Base-by-base conservation (phyloP, 2,329 filamentous ascomycete species). In the Aspergillus tanneri region DNA sequence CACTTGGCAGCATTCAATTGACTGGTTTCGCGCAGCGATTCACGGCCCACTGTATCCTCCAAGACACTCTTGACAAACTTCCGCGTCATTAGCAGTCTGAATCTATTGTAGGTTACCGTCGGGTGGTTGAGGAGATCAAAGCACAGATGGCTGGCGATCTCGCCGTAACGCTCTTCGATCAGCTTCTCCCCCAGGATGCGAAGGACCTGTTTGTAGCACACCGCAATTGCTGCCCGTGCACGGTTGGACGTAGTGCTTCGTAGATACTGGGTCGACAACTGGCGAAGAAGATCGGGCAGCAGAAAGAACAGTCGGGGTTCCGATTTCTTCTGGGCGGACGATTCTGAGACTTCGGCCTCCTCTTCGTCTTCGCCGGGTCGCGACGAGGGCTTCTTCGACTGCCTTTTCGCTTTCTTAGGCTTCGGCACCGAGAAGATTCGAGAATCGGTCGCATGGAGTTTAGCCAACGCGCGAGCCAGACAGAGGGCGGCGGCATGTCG, bases 401-500 rank as follows among this genome's bases (percentile, higher is more conserved):
- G 72, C 66, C 88, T 87, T 66, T 88, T 93, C n/a, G 78, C 73
- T 63, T 87, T 88, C 65, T 82, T 85, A 9, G 79, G 72, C 58
- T 81, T 84, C 0, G 83, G 78, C 8, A 82, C 79, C 4, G 71
- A 66, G 8, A 78, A 73, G 21, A 70, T 64, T 21, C 73, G 68
- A 3, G 78, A 73, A 40, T 78, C 75, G 54, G 87, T 85, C 1
- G 86, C 85, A 66, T 92, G 88, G 43, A 83, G 84, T 67, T 92
- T 90, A 2, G 93, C 85, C 55, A 99, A 76, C n/a, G 84, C 83
- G 52, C 89, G 84, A 8, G 90, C 87, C 49, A 97, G 77, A 64
- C 88, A 92, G 46, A 90, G 88, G 5, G 90, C 91, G 3, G 90
- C 90, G 2, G 91, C 88, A 69, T 92, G 88, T 51, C 93, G 82